Conservation (phyloP, 352 stramenopile genomes). For the Thraustochytrium sp. region DNA sequence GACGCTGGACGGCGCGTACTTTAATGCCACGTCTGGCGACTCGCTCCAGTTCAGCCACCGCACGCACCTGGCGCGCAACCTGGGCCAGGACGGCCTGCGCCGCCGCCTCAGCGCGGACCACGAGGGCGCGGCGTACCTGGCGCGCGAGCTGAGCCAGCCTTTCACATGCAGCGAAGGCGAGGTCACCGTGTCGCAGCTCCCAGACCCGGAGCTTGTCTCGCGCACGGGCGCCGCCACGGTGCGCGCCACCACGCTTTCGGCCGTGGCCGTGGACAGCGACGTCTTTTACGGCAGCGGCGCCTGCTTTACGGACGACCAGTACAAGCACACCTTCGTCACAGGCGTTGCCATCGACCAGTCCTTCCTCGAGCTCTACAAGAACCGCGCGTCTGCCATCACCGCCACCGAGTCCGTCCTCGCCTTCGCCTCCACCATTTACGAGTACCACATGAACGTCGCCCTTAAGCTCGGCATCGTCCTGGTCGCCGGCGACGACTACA, state of each 20-base stretch:
- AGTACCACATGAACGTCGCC: slow-evolving; percentile 24
- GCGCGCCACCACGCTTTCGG: background rate
- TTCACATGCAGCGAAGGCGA: background rate
- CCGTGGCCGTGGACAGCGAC: background rate
- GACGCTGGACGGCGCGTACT: background rate
- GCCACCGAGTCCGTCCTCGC: background rate
- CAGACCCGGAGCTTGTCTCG: background rate
- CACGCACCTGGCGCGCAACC: background rate
- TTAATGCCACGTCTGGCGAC: background rate
- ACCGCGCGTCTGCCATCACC: background rate
- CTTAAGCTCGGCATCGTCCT: background rate
- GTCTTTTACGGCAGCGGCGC: background rate
- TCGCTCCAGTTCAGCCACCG: background rate
- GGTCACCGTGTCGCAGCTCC: background rate
- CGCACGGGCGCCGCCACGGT: background rate
- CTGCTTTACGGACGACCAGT: background rate
- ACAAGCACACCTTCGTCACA: background rate
- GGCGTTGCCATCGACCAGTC: slow-evolving; percentile 15
- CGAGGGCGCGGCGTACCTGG: background rate
- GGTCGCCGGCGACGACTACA: background rate
- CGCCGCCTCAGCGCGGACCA: background rate
- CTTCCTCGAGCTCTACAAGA: background rate
- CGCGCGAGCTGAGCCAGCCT: background rate
- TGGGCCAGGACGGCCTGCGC: background rate
- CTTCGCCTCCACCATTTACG: background rate